Evolutionary conservation across 2,329 filamentous ascomycete species (phyloP).

Genomic region (Epichloe baconii): DNA sequence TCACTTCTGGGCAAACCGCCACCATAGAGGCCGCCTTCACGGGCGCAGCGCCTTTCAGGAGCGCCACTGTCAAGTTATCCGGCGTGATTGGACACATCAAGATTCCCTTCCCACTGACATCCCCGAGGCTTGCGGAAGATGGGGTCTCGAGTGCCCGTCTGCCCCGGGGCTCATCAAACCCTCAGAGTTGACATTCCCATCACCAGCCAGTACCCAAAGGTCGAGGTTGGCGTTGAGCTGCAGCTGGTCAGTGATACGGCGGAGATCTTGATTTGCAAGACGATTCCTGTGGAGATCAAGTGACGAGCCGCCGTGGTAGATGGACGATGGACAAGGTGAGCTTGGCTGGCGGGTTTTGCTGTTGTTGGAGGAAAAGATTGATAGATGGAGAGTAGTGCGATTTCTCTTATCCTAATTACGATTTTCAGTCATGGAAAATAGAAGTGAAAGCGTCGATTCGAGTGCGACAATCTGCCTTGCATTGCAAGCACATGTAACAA

Average conservation of each 20-base stretch:
- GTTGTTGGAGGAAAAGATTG: too few species aligned
- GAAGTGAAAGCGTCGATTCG: too few species aligned
- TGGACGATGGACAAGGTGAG: neutral
- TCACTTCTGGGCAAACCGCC: neutral
- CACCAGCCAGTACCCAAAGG: neutral
- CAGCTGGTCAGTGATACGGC: neutral
- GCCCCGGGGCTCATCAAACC: neutral
- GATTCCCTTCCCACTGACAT: neutral
- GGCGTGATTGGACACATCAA: neutral
- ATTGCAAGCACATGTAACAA: too few species aligned
- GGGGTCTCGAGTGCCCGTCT: conserved; percentile 3
- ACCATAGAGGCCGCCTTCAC: conserved; percentile 1
- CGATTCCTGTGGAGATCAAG: conserved; percentile 2
- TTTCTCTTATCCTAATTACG: too few species aligned
- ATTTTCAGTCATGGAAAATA: too few species aligned
- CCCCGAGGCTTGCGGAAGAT: conserved; percentile 1
- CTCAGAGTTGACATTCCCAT: neutral
- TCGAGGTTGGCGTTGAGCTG: neutral
- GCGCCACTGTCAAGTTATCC: neutral
- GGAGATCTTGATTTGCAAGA: conserved; percentile 1
- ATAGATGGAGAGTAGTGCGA: too few species aligned
- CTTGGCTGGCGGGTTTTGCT: neutral
- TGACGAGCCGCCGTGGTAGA: neutral
- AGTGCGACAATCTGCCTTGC: too few species aligned
- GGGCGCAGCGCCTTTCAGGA: neutral